phyloP scores from a whole-genome alignment of 768 basidiomycete genomes.

The Russula vinacea region DNA sequence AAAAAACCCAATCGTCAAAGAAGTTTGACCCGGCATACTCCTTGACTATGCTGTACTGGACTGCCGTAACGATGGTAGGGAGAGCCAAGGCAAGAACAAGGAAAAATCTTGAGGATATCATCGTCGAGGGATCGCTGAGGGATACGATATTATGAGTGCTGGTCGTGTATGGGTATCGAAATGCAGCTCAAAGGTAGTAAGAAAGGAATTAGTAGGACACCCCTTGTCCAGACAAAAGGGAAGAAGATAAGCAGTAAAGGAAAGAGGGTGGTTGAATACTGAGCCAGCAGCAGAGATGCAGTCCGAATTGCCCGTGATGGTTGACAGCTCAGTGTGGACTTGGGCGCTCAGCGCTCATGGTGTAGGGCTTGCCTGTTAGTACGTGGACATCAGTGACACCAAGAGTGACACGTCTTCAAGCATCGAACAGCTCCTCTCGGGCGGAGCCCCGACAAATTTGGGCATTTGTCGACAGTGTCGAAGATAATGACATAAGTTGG shows the following conservation, averaged over 20 bases:
- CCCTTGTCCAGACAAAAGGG: constrained; percentile 3
- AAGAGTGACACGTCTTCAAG: too few relatives aligned
- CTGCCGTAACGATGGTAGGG: constrained; percentile 8
- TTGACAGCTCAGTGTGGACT: too few relatives aligned
- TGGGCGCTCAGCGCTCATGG: too few relatives aligned
- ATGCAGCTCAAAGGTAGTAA: not conserved
- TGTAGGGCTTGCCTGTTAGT: too few relatives aligned
- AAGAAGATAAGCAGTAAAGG: not conserved
- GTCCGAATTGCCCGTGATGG: not conserved
- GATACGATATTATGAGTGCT: not conserved
- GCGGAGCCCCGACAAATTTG: too few relatives aligned
- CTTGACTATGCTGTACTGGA: constrained; percentile 24
- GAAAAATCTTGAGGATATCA: not conserved
- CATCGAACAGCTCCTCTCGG: too few relatives aligned
- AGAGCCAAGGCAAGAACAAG: constrained; percentile 8
- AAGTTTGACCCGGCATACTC: constrained; percentile 22
- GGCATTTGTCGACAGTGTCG: too few relatives aligned
- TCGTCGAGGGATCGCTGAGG: not conserved
- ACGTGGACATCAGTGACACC: too few relatives aligned
- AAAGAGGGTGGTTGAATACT: not conserved
- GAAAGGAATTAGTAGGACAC: not conserved
- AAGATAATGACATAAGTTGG: too few relatives aligned
- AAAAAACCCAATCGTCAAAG: constrained; percentile 28
- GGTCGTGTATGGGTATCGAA: not conserved
- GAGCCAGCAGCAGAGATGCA: not conserved